Evolutionary conservation across 495 filamentous ascomycete genomes (phyloP).

Genomic region (Zalerion maritima): DNA sequence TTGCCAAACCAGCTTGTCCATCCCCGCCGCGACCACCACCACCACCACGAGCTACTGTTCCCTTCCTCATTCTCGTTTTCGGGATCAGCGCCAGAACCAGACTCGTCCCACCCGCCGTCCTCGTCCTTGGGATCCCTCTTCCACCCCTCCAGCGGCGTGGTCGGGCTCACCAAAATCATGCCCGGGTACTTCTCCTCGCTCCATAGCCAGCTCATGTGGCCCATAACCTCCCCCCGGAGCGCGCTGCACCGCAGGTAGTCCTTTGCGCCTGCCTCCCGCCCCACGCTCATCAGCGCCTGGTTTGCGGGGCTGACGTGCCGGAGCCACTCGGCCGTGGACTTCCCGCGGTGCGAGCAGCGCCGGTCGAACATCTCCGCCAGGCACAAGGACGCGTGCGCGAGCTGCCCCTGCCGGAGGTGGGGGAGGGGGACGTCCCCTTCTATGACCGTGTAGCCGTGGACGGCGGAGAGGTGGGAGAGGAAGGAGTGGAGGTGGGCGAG

Average conservation of each 20-base stretch:
- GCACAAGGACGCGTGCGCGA: conserved; percentile 70
- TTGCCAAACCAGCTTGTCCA: no score
- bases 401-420: conserved; percentile 55
- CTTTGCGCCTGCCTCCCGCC: conserved; percentile 42
- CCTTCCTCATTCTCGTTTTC: no score
- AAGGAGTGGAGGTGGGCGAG: conserved; percentile 41
- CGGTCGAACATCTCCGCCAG: conserved; percentile 47
- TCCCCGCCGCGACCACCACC: no score
- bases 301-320: conserved; percentile 50
- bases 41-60: no score
- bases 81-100: no score
- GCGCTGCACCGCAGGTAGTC: conserved; percentile 66
- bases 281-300: conserved; percentile 54
- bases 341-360: conserved; percentile 13
- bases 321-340: conserved; percentile 9
- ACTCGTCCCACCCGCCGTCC: no score
- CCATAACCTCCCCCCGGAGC: conserved; percentile 65
- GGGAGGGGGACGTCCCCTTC: conserved; percentile 70
- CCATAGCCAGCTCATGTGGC: conserved; percentile 63
- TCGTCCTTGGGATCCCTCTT: conserved; percentile 35
- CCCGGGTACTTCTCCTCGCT: conserved; percentile 56
- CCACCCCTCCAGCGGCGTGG: conserved; percentile 65
- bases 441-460: conserved; percentile 49
- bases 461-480: conserved; percentile 43
- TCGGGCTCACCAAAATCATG: conserved; percentile 66